Evolutionary conservation across 2,329 filamentous ascomycete genomes (phyloP), one percentile per base, ranked within the genome.

Genomic region (Xylaria arbuscula): DNA sequence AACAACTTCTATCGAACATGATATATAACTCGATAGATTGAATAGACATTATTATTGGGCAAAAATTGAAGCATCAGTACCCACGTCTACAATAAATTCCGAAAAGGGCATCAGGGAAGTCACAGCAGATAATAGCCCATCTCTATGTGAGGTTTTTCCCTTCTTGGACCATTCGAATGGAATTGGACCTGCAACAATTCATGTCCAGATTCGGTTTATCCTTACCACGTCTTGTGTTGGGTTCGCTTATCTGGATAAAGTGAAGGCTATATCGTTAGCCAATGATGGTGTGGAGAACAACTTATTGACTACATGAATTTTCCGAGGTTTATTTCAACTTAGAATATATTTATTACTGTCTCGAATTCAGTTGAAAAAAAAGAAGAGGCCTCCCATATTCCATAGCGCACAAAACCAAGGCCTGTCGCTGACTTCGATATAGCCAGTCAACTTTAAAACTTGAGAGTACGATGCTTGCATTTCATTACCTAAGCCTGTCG

Each of bases 171-270:
- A 56, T 66, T 59, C 62, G 62, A 42, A 58, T 53, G 62, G 38
- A 62, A 50, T 62, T 9, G 32, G 24, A 47, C 19, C 13, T 57
- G 51, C 15, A 45, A 50, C 24, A 6, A 54, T 24, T 22, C 47
- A 38, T 59, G 11, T 6, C 50, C 53, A 32, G 24, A 57, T 62
- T 32, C 15, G 56, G 42, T 5, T 59, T 17, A 32, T 13, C 28
- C 38, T 38, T 38, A 2, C 42, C 32, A 58, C 47, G 19, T 45
- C 58, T 24, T 40, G 38, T 38, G 40, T 47, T 54, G 22, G 62
- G 58, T 47, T 69, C 54, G 67, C 67, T 66, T 66, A 40, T 62
- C 54, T 55, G 67, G 67, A 59, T 69, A 69, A 69, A 65, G 13
- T 63, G 58, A 48, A 59, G 58, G 53, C 9, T 62, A 66, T 69